These are phyloP conservation scores for Cryptosporidium andersoni DNA, from an alignment of 169 alveolate species.

Conservation along the genomic window DNA sequence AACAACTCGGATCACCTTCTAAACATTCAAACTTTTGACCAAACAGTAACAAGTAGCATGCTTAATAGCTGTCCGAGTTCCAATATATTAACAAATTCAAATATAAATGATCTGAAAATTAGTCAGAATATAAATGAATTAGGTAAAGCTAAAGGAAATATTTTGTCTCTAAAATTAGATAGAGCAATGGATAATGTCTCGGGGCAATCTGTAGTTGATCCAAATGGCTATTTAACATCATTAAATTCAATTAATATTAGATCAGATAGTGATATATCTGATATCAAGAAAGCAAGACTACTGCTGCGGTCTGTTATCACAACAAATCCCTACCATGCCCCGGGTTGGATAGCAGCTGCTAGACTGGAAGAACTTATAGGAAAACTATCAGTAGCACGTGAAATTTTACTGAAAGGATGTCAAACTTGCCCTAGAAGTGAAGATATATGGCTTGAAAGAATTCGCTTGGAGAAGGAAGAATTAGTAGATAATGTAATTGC, in stretches of 20 bases:
- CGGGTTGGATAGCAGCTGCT: slow-evolving; percentile 99
- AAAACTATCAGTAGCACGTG: slow-evolving; percentile 93
- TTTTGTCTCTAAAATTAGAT: slow-evolving; percentile 91
- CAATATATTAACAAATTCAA: slow-evolving; percentile 45
- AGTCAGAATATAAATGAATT: slow-evolving; percentile 80
- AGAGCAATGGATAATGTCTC: slow-evolving; percentile 91
- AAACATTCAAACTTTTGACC: neutral
- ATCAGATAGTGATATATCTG: slow-evolving; percentile 91
- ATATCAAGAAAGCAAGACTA: slow-evolving; percentile 92
- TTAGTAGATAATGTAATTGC: slow-evolving; percentile 93
- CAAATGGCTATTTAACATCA: slow-evolving; percentile 93
- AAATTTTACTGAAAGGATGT: slow-evolving; percentile 94
- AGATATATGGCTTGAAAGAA: slow-evolving; percentile 99
- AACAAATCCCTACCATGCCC: slow-evolving; percentile 95
- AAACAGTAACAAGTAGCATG: neutral
- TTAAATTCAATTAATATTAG: slow-evolving; percentile 86
- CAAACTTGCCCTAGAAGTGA: slow-evolving; percentile 95
- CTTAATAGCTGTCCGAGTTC: neutral
- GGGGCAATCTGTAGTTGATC: slow-evolving; percentile 95
- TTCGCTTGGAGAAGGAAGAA: slow-evolving; percentile 94
- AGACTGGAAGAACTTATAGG: slow-evolving; percentile 96
- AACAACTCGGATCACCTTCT: slow-evolving; percentile 53
- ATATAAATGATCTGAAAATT: neutral
- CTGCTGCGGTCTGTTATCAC: slow-evolving; percentile 87
- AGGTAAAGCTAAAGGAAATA: slow-evolving; percentile 93